Conservation (phyloP, 2,329 filamentous ascomycete species). For the Colletotrichum paranaense region DNA sequence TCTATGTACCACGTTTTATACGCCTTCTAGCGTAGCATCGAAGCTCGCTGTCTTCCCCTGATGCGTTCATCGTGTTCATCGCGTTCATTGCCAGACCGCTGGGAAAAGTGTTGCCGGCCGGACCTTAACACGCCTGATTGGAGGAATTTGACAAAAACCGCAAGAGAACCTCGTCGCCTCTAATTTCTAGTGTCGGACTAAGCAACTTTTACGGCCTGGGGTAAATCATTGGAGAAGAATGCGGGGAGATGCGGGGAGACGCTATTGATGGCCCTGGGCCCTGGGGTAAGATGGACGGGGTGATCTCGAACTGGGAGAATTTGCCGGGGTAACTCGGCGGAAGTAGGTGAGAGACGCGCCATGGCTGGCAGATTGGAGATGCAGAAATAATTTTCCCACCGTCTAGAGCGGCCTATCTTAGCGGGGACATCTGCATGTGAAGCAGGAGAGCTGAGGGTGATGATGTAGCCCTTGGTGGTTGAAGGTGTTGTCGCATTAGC, state of each 20-base stretch:
- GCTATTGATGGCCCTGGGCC: conserved; percentile 7
- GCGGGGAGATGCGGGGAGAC: conserved; percentile 29
- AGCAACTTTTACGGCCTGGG: conserved; percentile 2
- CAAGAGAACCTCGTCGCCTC: conserved; percentile 12
- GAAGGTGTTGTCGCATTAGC: not conserved
- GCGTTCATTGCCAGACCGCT: not conserved
- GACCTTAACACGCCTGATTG: conserved; percentile 12
- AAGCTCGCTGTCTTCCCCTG: not conserved
- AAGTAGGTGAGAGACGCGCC: not conserved
- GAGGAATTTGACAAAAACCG: conserved; percentile 28
- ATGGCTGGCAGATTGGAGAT: not conserved
- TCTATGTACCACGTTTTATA: conserved; percentile 15
- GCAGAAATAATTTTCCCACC: conserved; percentile 6
- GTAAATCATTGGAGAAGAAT: conserved; percentile 32
- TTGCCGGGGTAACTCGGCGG: not conserved
- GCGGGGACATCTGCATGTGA: not conserved
- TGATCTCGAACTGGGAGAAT: conserved; percentile 13
- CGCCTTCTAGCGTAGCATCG: not conserved
- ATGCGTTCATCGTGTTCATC: not conserved
- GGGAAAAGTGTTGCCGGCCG: not conserved
- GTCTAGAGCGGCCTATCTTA: not conserved
- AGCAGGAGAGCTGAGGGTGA: not conserved
- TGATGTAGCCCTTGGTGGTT: not conserved
- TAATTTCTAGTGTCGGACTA: conserved; percentile 1
- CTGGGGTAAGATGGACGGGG: not conserved